A percentile compares a stretch with the other conserved stretches of the same genome.
These are phyloP conservation scores for Hymenoscyphus repandus DNA, from an alignment of 2,329 filamentous ascomycete genomes.

Conservation along the genomic window DNA sequence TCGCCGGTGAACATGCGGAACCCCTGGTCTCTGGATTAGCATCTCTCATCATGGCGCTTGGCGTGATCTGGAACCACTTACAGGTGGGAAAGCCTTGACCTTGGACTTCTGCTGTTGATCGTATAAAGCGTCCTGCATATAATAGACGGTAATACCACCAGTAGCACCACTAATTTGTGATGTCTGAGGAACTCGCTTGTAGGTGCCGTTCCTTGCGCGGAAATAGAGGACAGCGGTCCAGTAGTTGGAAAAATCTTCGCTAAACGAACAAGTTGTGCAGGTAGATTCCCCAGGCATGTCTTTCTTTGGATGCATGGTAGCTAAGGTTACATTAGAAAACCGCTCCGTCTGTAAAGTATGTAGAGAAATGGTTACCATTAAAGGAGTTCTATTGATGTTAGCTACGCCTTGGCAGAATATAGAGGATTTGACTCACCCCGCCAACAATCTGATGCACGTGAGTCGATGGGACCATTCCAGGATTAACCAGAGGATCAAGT, in stretches of 20 bases:
- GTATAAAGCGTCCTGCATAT: constrained; percentile 30
- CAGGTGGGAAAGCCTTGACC: constrained; percentile 37
- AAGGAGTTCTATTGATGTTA: constrained; percentile 31
- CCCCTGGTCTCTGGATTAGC: constrained; percentile 22
- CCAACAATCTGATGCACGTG: constrained; percentile 19
- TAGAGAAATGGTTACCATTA: constrained; percentile 22
- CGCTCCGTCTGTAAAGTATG: no score
- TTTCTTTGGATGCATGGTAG: constrained; percentile 32
- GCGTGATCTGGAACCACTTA: constrained; percentile 5
- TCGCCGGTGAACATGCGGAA: constrained; percentile 43
- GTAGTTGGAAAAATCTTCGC: constrained; percentile 33
- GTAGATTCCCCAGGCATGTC: constrained; percentile 28
- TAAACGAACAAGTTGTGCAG: constrained; percentile 32
- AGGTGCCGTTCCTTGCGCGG: constrained; percentile 28
- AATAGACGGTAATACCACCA: constrained; percentile 36
- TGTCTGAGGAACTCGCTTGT: constrained; percentile 27
- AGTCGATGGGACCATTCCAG: constrained; percentile 9
- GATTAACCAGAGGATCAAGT: constrained; percentile 18
- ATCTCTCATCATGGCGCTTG: neutral
- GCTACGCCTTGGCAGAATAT: neutral
- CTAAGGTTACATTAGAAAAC: no score
- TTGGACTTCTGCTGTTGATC: constrained; percentile 29
- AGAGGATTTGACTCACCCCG: constrained; percentile 8
- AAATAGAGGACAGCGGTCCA: constrained; percentile 31
- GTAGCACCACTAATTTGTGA: constrained; percentile 24